These are phyloP conservation scores for Ogataea nitratoaversa DNA, from an alignment of 805 yeast species.

Conservation along the genomic window DNA sequence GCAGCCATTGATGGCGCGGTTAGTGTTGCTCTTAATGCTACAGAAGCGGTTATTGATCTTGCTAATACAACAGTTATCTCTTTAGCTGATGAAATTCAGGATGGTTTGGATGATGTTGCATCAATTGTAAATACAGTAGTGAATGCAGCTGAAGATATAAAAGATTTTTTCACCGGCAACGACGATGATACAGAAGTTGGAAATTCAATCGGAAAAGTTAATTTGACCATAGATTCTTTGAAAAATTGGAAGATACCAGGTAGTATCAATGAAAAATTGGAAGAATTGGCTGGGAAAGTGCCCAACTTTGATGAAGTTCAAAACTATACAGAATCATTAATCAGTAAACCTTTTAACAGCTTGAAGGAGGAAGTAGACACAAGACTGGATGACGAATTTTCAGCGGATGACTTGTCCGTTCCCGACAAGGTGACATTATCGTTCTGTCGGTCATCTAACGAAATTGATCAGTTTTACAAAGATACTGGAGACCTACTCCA, in stretches of 20 bases:
- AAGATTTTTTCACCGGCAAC: slow-evolving; percentile 50
- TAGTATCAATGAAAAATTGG: slow-evolving; percentile 55
- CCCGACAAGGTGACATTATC: slow-evolving; percentile 34
- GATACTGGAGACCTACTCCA: slow-evolving; percentile 31
- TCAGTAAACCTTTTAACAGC: slow-evolving; percentile 56
- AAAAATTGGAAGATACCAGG: slow-evolving; percentile 61
- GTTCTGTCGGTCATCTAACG: slow-evolving; percentile 39
- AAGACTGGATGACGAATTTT: slow-evolving; percentile 16
- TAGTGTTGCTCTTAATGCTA: slow-evolving; percentile 67
- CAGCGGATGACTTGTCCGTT: slow-evolving; percentile 32
- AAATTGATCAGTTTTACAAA: slow-evolving; percentile 37
- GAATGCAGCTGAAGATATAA: slow-evolving; percentile 38
- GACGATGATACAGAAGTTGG: slow-evolving; percentile 31
- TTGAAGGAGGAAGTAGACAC: slow-evolving; percentile 37
- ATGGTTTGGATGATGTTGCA: slow-evolving; percentile 60
- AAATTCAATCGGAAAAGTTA: slow-evolving; percentile 42
- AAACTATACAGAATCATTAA: slow-evolving; percentile 48
- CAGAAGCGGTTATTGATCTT: slow-evolving; percentile 53
- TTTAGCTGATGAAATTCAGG: slow-evolving; percentile 58
- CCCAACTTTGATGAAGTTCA: slow-evolving; percentile 67
- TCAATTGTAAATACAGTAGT: slow-evolving; percentile 52
- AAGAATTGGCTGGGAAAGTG: slow-evolving; percentile 43
- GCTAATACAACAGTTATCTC: slow-evolving; percentile 58
- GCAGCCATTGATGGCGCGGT: slow-evolving; percentile 72
- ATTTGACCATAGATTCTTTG: slow-evolving; percentile 53